Conservation (phyloP, 2,329 filamentous ascomycete species). For the Paraconiothyrium brasiliense region DNA sequence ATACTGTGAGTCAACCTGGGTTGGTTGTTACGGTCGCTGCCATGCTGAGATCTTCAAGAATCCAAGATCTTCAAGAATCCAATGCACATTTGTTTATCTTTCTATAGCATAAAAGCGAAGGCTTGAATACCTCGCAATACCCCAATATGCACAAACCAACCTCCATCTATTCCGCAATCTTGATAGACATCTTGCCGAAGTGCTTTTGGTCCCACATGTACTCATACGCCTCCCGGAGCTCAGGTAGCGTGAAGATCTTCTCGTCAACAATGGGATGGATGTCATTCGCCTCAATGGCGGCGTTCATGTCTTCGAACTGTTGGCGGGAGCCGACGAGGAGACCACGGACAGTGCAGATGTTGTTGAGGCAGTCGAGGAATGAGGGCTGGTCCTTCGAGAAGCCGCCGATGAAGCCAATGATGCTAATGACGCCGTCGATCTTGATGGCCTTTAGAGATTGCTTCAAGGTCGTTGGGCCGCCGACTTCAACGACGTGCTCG, state of each 20-base stretch:
- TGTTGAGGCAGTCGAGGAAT: conserved; percentile 60
- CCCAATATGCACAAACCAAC: not conserved
- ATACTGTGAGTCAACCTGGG: not conserved
- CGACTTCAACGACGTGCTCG: conserved; percentile 72
- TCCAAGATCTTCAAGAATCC: not conserved
- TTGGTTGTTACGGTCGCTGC: not conserved
- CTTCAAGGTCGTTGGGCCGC: conserved; percentile 68
- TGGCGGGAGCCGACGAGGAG: conserved; percentile 65
- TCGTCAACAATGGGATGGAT: conserved; percentile 68
- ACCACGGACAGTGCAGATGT: conserved; percentile 64
- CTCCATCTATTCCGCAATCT: conserved; percentile 33
- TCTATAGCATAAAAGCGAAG: not conserved
- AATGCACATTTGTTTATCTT: not conserved
- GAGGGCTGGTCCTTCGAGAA: conserved; percentile 59
- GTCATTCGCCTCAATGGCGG: conserved; percentile 66
- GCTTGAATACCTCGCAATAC: no score
- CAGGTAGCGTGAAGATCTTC: conserved; percentile 63
- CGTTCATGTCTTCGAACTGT: conserved; percentile 68
- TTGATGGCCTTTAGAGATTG: conserved; percentile 62
- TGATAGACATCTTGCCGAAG: conserved; percentile 49
- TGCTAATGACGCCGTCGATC: conserved; percentile 61
- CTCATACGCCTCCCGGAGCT: conserved; percentile 62
- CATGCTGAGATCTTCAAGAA: not conserved
- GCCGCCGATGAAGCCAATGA: conserved; percentile 68
- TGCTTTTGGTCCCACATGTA: conserved; percentile 61